Conservation (phyloP, 768 basidiomycete species). For the Favolaschia claudopus region DNA sequence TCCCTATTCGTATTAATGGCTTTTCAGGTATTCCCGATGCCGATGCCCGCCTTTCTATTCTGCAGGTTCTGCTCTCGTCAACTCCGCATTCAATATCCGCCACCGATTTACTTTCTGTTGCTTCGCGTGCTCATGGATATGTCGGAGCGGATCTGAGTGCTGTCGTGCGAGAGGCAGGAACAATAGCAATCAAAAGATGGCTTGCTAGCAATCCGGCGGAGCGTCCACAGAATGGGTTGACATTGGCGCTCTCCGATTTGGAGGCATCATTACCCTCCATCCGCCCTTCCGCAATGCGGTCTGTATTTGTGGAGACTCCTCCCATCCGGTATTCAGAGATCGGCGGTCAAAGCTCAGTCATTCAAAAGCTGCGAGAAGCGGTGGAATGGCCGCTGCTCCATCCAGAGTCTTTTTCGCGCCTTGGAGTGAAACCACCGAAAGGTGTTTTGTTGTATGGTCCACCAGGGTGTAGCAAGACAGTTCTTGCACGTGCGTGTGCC, state of each 20-base stretch:
- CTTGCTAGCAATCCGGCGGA: slow-evolving; percentile 42
- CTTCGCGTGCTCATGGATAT: slow-evolving; percentile 89
- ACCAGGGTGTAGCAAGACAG: slow-evolving; percentile 97
- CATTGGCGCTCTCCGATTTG: slow-evolving; percentile 69
- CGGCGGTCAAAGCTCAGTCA: slow-evolving; percentile 83
- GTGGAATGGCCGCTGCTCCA: slow-evolving; percentile 96
- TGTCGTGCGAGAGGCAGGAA: slow-evolving; percentile 92
- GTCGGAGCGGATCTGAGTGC: slow-evolving; percentile 96
- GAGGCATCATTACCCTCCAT: slow-evolving; percentile 75
- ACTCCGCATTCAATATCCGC: slow-evolving; percentile 77
- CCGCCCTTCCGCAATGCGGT: slow-evolving; percentile 93
- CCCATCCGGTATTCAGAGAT: slow-evolving; percentile 87
- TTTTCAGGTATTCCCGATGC: slow-evolving; percentile 85
- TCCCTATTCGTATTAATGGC: not conserved
- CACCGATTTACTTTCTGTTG: slow-evolving; percentile 68
- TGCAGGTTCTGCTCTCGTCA: slow-evolving; percentile 82
- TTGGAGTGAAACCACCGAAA: slow-evolving; percentile 89
- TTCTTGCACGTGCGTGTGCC: slow-evolving; percentile 91
- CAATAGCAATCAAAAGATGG: slow-evolving; percentile 89
- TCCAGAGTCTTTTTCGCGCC: slow-evolving; percentile 82
- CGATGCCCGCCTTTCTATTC: slow-evolving; percentile 83
- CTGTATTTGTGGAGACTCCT: slow-evolving; percentile 88
- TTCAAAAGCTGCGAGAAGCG: slow-evolving; percentile 87
- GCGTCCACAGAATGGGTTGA: slow-evolving; percentile 33
- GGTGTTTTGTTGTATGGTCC: slow-evolving; percentile 94